These are phyloP conservation scores for Serendipita sp. DNA, from an alignment of 1,284 basidiomycete genomes.

Conservation along the genomic window DNA sequence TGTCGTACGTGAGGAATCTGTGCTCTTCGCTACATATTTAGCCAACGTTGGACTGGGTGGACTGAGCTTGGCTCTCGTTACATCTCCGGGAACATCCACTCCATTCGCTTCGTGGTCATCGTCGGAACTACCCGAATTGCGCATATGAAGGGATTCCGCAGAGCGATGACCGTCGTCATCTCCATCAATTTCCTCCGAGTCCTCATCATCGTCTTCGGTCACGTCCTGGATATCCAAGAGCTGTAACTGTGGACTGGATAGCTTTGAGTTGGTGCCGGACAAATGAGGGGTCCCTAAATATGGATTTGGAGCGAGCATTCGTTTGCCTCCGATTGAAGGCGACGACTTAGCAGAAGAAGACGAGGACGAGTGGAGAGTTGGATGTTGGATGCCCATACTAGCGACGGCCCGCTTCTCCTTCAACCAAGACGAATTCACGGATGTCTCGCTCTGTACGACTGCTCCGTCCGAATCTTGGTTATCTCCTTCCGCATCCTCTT, in stretches of 20 bases:
- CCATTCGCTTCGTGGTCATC: not conserved
- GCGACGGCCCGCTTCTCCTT: not conserved
- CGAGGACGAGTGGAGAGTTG: slow-evolving; percentile 1
- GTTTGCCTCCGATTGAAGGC: not conserved
- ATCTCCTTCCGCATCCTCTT: not conserved
- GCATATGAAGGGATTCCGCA: not conserved
- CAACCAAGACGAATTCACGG: not conserved
- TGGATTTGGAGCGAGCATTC: not conserved
- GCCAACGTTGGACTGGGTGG: slow-evolving; percentile 2
- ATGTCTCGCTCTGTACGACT: not conserved
- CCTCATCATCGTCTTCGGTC: not conserved
- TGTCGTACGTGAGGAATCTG: not conserved
- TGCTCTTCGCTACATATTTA: slow-evolving; percentile 4
- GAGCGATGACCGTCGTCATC: not conserved
- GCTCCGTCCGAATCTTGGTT: not conserved
- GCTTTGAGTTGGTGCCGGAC: not conserved
- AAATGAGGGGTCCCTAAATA: not conserved
- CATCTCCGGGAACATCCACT: not conserved
- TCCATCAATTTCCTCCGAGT: not conserved
- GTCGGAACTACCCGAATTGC: not conserved
- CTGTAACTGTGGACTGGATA: not conserved
- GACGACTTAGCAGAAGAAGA: not conserved
- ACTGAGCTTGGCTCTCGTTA: not conserved
- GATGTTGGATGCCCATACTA: not conserved
- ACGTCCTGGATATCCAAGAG: slow-evolving; percentile 3